phyloP scores from a whole-genome alignment of 2,329 filamentous ascomycete species.

The Penicillium oxalicum region DNA sequence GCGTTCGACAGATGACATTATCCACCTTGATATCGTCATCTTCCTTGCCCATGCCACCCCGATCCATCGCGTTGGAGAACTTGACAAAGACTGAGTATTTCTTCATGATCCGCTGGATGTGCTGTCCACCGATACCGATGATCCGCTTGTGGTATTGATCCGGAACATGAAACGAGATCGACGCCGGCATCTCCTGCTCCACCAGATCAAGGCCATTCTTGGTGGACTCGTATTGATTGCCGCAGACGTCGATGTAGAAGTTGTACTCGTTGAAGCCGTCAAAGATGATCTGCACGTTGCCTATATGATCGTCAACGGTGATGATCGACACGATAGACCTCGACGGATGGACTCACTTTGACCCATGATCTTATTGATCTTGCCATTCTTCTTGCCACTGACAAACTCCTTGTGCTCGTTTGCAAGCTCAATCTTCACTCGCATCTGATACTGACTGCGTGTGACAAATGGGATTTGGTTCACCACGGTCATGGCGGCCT shows the following conservation, averaged over 20 bases:
- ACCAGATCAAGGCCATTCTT: conserved; percentile 88
- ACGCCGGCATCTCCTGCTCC: conserved; percentile 98
- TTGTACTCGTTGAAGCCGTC: conserved; percentile 99
- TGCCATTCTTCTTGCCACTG: conserved; percentile 98
- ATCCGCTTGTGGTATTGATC: conserved; percentile 99
- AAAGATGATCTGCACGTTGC: conserved; percentile 97
- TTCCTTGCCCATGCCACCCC: conserved; percentile 85
- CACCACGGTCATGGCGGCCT: conserved; percentile 89
- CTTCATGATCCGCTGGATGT: conserved; percentile 99
- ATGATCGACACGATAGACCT: not conserved
- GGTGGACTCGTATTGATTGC: conserved; percentile 84
- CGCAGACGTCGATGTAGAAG: conserved; percentile 98
- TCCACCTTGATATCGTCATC: conserved; percentile 98
- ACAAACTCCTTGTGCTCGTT: conserved; percentile 99
- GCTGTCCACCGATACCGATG: conserved; percentile 95
- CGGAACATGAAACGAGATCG: conserved; percentile 97
- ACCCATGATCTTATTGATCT: conserved; percentile 99
- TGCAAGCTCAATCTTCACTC: conserved; percentile 96
- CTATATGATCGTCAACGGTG: conserved; percentile 31
- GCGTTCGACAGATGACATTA: conserved; percentile 97
- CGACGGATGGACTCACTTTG: conserved; percentile 59
- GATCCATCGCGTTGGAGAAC: conserved; percentile 98
- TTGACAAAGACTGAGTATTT: conserved; percentile 99
- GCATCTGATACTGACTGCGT: conserved; percentile 82
- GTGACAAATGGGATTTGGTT: conserved; percentile 85